These are phyloP conservation scores for peach (Prunus persica) DNA, from an alignment of 306 rosid species.

Conservation along the genomic window DNA sequence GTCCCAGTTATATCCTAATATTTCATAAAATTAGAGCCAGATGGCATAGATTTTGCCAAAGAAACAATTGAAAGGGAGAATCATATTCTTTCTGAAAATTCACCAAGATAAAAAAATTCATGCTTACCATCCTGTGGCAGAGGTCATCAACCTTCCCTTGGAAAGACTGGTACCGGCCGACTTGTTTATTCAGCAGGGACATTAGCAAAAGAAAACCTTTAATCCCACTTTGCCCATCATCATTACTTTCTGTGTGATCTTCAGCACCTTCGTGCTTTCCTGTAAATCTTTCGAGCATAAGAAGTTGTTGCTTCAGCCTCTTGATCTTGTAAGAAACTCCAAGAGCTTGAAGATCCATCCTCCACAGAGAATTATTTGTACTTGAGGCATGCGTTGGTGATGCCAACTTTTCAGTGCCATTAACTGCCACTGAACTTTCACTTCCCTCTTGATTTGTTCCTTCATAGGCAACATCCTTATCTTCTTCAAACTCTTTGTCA, in stretches of 20 bases:
- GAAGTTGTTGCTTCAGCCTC: constrained; percentile 86
- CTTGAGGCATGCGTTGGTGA: constrained; percentile 19
- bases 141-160: constrained; percentile 81
- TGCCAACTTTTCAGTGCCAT: constrained; percentile 17
- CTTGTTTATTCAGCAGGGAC: constrained; percentile 70
- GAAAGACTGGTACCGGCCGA: constrained; percentile 72
- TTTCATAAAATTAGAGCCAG: neutral
- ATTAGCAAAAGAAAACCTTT: constrained; percentile 51
- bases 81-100: neutral
- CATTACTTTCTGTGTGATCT: constrained; percentile 31
- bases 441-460: constrained; percentile 26
- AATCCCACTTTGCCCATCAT: constrained; percentile 40
- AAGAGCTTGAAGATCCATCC: constrained; percentile 92
- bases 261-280: constrained; percentile 63
- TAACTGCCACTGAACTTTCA: constrained; percentile 24
- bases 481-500: constrained; percentile 32
- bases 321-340: constrained; percentile 91
- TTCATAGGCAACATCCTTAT: constrained; percentile 23
- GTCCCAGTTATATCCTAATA: neutral
- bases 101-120: constrained; percentile 2
- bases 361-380: constrained; percentile 46
- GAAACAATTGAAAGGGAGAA: neutral
- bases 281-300: constrained; percentile 72
- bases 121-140: constrained; percentile 80
- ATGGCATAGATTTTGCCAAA: neutral